Evolutionary conservation across 148 eudicot species (phyloP).

Genomic region (Rhododendron kiyosumense): DNA sequence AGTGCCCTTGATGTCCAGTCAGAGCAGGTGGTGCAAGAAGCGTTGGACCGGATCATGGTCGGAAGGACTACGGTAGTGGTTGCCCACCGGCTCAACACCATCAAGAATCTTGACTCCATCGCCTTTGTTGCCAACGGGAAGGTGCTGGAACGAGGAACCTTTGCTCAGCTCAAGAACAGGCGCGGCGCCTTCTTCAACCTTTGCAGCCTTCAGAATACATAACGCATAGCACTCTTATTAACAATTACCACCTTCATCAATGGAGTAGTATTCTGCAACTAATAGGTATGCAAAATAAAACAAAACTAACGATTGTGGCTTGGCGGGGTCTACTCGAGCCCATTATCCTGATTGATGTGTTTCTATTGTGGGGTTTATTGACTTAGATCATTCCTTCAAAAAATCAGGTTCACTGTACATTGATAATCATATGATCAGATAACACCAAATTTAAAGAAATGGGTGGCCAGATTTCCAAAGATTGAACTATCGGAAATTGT

Average conservation of each 20-base stretch:
- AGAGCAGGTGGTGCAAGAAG: constrained; percentile 80
- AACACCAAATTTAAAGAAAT: not conserved
- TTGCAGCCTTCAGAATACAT: constrained; percentile 49
- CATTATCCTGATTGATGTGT: not conserved
- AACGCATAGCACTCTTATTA: not conserved
- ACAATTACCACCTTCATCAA: not conserved
- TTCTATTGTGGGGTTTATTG: not conserved
- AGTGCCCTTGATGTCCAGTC: constrained; percentile 87
- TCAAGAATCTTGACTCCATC: constrained; percentile 61
- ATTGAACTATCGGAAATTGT: not conserved
- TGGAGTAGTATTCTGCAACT: not conserved
- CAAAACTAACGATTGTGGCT: not conserved
- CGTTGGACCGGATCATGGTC: constrained; percentile 68
- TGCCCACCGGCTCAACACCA: constrained; percentile 81
- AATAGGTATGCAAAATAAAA: not conserved
- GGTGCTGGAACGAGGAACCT: constrained; percentile 66
- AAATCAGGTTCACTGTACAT: not conserved
- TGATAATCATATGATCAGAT: not conserved
- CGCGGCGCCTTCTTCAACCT: constrained; percentile 82
- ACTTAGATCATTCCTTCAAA: not conserved
- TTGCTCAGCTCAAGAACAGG: constrained; percentile 48
- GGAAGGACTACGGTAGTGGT: constrained; percentile 80
- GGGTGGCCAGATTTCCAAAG: not conserved
- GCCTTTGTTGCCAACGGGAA: constrained; percentile 70
- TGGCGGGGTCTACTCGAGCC: not conserved